These are phyloP conservation scores for Urochloa ruziziensis DNA, from an alignment of 176 grass and related monocot genomes.

Conservation along the genomic window DNA sequence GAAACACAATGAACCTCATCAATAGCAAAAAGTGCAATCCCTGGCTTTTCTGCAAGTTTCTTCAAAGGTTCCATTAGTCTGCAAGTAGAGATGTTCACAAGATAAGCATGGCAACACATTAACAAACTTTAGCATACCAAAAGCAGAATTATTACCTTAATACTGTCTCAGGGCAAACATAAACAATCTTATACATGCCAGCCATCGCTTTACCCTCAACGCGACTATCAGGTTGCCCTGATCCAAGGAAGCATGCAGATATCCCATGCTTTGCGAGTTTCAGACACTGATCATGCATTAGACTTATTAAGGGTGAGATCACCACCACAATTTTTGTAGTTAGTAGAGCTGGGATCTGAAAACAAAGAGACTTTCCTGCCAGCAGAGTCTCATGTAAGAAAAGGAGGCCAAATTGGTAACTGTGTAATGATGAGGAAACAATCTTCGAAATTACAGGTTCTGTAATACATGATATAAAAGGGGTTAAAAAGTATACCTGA, in stretches of 20 bases:
- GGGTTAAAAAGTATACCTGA: slow-evolving; percentile 47
- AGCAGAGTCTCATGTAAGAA: slow-evolving; percentile 23
- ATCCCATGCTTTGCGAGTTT: slow-evolving; percentile 84
- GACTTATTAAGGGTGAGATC: slow-evolving; percentile 94
- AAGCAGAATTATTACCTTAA: slow-evolving; percentile 59
- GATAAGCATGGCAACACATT: slow-evolving; percentile 6
- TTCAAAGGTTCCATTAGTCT: slow-evolving; percentile 89
- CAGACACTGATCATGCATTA: slow-evolving; percentile 97
- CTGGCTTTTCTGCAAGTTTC: slow-evolving; percentile 83
- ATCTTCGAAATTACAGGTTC: not conserved
- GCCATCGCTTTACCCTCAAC: slow-evolving; percentile 88
- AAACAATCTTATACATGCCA: slow-evolving; percentile 92
- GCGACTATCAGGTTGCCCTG: slow-evolving; percentile 79
- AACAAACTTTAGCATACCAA: slow-evolving; percentile 10
- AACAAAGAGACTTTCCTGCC: slow-evolving; percentile 95
- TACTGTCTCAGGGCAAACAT: slow-evolving; percentile 95
- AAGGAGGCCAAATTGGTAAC: not conserved
- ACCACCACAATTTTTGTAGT: slow-evolving; percentile 78
- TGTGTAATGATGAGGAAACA: not conserved
- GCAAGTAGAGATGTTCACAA: slow-evolving; percentile 29
- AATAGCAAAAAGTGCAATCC: slow-evolving; percentile 91
- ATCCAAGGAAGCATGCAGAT: slow-evolving; percentile 95
- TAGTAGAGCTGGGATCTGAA: slow-evolving; percentile 88
- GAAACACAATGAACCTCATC: slow-evolving; percentile 98
- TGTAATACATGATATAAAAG: too few species aligned